A percentile compares a stretch with the other conserved stretches of the same genome.
Conservation (phyloP, 768 basidiomycete species). For the Leucocoprinus sp. region DNA sequence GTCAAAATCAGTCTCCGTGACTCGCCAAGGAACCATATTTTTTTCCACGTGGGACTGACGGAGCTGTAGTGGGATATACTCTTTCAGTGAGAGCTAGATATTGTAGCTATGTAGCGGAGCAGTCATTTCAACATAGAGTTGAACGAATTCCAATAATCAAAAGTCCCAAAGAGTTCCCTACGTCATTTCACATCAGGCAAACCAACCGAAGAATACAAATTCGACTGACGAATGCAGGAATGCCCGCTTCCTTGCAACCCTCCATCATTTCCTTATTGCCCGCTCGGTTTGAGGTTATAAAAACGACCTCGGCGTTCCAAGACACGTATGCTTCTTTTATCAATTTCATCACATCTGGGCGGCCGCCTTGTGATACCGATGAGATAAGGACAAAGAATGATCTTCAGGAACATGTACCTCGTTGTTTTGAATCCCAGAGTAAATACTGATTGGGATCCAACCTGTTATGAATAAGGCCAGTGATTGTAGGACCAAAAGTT, state of each 20-base stretch:
- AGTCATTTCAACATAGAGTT: too few species aligned
- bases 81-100: too few species aligned
- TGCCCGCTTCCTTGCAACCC: conserved; percentile 64
- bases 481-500: conserved; percentile 77
- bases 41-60: too few species aligned
- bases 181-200: neutral
- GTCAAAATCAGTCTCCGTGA: too few species aligned
- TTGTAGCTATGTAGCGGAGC: too few species aligned
- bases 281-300: conserved; percentile 73
- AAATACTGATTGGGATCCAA: conserved; percentile 62
- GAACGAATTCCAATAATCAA: too few species aligned
- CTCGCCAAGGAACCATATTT: too few species aligned
- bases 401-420: conserved; percentile 31
- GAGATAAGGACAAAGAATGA: neutral
- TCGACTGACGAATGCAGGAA: conserved; percentile 55
- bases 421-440: conserved; percentile 72
- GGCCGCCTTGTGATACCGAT: conserved; percentile 34
- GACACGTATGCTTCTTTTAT: conserved; percentile 62
- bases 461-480: conserved; percentile 58
- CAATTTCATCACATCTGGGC: conserved; percentile 74
- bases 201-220: neutral
- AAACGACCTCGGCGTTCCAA: conserved; percentile 80
- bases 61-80: too few species aligned
- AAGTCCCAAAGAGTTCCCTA: conserved; percentile 73
- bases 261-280: conserved; percentile 81